Conservation (phyloP, 2,329 filamentous ascomycete genomes). For the Aspergillus clavatus region DNA sequence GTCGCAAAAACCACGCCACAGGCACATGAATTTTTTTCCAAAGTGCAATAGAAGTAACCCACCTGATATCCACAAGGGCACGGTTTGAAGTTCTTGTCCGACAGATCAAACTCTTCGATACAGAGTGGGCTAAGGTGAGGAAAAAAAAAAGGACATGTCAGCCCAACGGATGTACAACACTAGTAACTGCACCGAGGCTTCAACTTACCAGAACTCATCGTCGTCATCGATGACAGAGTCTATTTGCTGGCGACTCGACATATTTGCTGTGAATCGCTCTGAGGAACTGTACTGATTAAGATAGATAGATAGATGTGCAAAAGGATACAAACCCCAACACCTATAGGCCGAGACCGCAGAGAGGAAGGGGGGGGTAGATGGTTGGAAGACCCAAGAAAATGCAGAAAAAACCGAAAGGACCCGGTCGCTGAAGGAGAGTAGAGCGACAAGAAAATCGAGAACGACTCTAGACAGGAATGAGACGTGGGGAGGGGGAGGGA, state of each 20-base stretch:
- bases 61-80: slow-evolving; percentile 99
- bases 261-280: slow-evolving; percentile 27
- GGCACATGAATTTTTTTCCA: background rate
- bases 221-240: slow-evolving; percentile 49
- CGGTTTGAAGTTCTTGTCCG: slow-evolving; percentile 92
- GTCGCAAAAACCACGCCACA: slow-evolving; percentile 9
- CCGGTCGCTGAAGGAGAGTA: background rate
- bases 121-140: slow-evolving; percentile 71
- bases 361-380: slow-evolving; percentile 11
- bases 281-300: slow-evolving; percentile 19
- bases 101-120: slow-evolving; percentile 97
- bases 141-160: slow-evolving; percentile 15
- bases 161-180: slow-evolving; percentile 10
- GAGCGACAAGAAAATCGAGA: slow-evolving; percentile 11
- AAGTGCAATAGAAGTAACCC: slow-evolving; percentile 29
- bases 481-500: slow-evolving; percentile 15
- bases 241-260: slow-evolving; percentile 44
- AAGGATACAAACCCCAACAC: slow-evolving; percentile 23
- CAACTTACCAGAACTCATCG: slow-evolving; percentile 44
- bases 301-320: slow-evolving; percentile 10
- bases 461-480: slow-evolving; percentile 8
- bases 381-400: slow-evolving; percentile 17
- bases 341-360: slow-evolving; percentile 11
- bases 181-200: background rate
- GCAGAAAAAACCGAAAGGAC: slow-evolving; percentile 20